phyloP scores from a whole-genome alignment of 495 filamentous ascomycete genomes.

The Xylaria intraflava region DNA sequence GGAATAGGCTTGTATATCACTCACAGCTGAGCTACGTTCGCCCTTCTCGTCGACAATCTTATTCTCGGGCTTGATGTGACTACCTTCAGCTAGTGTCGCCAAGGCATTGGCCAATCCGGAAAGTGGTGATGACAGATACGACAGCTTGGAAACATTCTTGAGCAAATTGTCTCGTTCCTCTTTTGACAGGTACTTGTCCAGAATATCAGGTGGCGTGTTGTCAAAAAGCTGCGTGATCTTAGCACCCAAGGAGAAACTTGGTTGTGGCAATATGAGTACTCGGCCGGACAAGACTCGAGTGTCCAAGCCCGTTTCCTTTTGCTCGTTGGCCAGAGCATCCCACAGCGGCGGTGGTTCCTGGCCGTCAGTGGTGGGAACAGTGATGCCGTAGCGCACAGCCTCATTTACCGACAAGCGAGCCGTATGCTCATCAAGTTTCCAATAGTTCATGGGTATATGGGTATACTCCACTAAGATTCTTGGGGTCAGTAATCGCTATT shows the following conservation, averaged over 20 bases:
- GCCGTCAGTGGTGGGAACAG: background rate
- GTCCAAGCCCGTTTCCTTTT: conserved; percentile 17
- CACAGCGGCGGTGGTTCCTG: conserved; percentile 1
- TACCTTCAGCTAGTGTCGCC: conserved; percentile 34
- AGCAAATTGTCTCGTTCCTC: conserved; percentile 5
- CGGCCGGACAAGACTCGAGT: conserved; percentile 31
- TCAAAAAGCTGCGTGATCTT: conserved; percentile 31
- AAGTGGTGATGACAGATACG: conserved; percentile 36
- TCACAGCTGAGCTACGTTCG: background rate
- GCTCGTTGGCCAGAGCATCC: conserved; percentile 2
- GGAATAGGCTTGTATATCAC: too few relatives aligned
- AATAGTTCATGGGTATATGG: conserved; percentile 36
- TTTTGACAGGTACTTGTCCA: conserved; percentile 8
- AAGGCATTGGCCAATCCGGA: conserved; percentile 38
- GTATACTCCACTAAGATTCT: conserved; percentile 43
- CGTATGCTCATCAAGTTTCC: conserved; percentile 19
- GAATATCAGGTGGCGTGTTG: conserved; percentile 16
- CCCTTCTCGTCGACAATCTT: background rate
- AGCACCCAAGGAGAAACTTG: conserved; percentile 30
- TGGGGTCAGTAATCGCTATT: too few relatives aligned
- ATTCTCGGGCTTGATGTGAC: conserved; percentile 38
- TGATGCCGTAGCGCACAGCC: conserved; percentile 21
- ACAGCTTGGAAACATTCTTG: conserved; percentile 13
- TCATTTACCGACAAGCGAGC: background rate
- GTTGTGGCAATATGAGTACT: conserved; percentile 40